Evolutionary conservation across 768 basidiomycete species (phyloP).

Genomic region (Hygrophoropsis aurantiaca): DNA sequence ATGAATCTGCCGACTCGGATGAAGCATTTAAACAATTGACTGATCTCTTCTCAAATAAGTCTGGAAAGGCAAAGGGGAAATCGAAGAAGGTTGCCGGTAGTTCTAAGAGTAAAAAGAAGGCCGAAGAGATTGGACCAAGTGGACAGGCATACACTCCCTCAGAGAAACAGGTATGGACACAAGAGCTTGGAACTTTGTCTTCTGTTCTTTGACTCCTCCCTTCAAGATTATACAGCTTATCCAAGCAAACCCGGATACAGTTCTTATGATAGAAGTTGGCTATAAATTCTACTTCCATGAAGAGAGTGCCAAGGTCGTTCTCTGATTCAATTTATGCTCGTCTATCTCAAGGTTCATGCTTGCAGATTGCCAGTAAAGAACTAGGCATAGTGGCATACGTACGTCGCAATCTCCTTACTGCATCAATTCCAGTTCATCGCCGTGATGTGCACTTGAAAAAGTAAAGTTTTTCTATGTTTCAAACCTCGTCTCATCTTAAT

Average conservation of each 20-base stretch:
- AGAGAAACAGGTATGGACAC: slow-evolving; percentile 69
- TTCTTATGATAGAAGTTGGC: slow-evolving; percentile 81
- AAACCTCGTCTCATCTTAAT: slow-evolving; percentile 7
- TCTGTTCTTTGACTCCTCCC: slow-evolving; percentile 14
- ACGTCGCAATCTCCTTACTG: slow-evolving; percentile 72
- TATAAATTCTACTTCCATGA: slow-evolving; percentile 85
- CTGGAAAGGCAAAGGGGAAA: slow-evolving; percentile 37
- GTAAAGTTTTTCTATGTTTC: slow-evolving; percentile 35
- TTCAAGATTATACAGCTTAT: slow-evolving; percentile 60
- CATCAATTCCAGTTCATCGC: slow-evolving; percentile 70
- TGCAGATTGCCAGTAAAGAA: slow-evolving; percentile 69
- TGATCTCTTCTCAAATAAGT: slow-evolving; percentile 43
- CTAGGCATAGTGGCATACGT: slow-evolving; percentile 75
- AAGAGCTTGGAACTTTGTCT: background rate
- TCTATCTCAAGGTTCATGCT: slow-evolving; percentile 8
- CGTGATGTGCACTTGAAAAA: slow-evolving; percentile 75
- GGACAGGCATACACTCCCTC: slow-evolving; percentile 75
- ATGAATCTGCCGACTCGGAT: slow-evolving; percentile 43
- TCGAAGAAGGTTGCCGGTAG: slow-evolving; percentile 22
- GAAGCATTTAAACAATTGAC: slow-evolving; percentile 46
- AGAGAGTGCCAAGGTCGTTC: slow-evolving; percentile 72
- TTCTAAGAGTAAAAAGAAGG: slow-evolving; percentile 32
- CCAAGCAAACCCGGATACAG: slow-evolving; percentile 57
- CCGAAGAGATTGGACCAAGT: slow-evolving; percentile 57
- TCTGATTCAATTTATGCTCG: background rate